phyloP scores from a whole-genome alignment of 305 asterid species.

The Coffea humblotiana region DNA sequence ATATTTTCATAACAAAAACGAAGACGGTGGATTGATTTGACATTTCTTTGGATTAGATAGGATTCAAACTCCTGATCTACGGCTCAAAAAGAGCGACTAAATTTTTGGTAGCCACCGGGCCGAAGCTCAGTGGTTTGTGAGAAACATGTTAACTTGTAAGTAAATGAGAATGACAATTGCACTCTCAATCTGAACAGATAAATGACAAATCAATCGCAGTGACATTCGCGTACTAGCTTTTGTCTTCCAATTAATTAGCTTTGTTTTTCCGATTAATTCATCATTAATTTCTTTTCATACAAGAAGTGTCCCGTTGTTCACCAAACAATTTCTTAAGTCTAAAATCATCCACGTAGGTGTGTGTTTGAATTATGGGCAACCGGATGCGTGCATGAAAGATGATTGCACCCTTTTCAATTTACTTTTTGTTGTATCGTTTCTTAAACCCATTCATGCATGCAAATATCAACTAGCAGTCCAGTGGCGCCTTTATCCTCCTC shows the following conservation, averaged over 20 bases:
- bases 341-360: background rate
- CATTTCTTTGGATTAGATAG: no score
- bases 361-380: background rate
- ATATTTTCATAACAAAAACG: no score
- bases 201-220: background rate
- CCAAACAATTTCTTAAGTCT: background rate
- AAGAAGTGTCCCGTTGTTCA: constrained; percentile 1
- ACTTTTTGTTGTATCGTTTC: no score
- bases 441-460: background rate
- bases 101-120: no score
- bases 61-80: no score
- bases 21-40: no score
- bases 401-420: background rate
- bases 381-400: background rate
- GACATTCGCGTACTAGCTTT: no score
- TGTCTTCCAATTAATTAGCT: no score
- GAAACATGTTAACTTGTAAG: no score
- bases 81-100: no score
- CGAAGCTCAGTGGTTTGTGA: no score
- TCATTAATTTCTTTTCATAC: background rate
- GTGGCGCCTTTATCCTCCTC: background rate
- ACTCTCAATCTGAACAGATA: no score
- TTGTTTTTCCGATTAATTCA: constrained; percentile 6
- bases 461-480: background rate
- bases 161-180: background rate